Evolutionary conservation across 1,284 basidiomycete species (phyloP), one percentile per base, ranked within the genome.

Genomic region (Apiotrichum brassicae): DNA sequence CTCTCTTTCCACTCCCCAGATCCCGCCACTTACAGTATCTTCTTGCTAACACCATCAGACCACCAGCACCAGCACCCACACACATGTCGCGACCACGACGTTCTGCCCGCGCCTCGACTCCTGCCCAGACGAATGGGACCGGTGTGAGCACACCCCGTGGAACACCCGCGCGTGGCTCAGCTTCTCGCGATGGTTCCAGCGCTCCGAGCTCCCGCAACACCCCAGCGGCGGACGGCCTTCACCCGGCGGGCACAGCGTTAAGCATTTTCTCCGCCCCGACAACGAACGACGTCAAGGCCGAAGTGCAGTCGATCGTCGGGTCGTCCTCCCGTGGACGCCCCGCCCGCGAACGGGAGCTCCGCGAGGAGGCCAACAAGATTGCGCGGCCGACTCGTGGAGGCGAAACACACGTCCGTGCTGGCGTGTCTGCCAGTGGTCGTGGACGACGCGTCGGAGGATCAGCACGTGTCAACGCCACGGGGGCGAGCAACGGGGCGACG

Each of bases 371-470:
- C 33, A 35, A 25, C 32, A 44, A 34, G 43, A 44, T 22, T 60
- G 48, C 45, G 12, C 58, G 61, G 16, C 60, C 58, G 13, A 47
- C 54, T 14, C 51, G 63, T 18, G 54, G 48, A 12, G 53, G 51
- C 37, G 58, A 49, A 39, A 50, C 54, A 16, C 56, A 53, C 16
- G 57, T 65, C n/a, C 52, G 63, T 19, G 59, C 64, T 2, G 69
- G 69, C 7, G 62, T 71, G 3, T 62, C 55, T 16, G 69, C 68
- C 4, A 60, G 55, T 18, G 69, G 69, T 3, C 61, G 63, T 33
- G 67, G 66, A 20, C 63, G 68, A 20, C 65, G 62, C 36, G 62
- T 71, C 4, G 67, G 66, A 6, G 59, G 59, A n/a, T 46, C 49
- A 26, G 46, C 54, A 4, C 54, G 54, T 13, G 44, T 50, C 22